phyloP scores from a whole-genome alignment of 2,329 filamentous ascomycete genomes.

The Ophiostoma perfectum region DNA sequence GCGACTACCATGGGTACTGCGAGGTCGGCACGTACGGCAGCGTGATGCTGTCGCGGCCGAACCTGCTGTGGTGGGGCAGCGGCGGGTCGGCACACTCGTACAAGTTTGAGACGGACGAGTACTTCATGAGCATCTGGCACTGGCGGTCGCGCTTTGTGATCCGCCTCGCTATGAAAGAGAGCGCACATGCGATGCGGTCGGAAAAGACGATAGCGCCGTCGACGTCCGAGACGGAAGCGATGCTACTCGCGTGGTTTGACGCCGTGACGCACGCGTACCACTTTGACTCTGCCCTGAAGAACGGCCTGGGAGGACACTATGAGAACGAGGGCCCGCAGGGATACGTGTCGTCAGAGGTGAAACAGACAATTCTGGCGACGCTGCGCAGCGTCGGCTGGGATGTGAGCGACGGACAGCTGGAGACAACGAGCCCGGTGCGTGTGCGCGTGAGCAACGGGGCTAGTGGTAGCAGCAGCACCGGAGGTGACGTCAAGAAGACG shows the following conservation, averaged over 20 bases:
- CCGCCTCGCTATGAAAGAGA: constrained; percentile 54
- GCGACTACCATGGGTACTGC: constrained; percentile 34
- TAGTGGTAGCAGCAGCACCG: background rate
- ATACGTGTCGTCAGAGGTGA: constrained; percentile 42
- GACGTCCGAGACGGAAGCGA: background rate
- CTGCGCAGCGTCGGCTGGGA: constrained; percentile 58
- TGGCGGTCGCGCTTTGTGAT: constrained; percentile 47
- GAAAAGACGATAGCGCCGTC: constrained; percentile 8
- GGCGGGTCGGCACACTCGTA: constrained; percentile 31
- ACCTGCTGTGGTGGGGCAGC: constrained; percentile 28
- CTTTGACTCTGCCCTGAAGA: constrained; percentile 36
- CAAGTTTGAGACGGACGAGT: constrained; percentile 42
- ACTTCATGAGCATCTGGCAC: constrained; percentile 56
- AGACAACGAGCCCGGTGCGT: constrained; percentile 53
- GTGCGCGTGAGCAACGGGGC: constrained; percentile 33
- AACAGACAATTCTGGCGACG: constrained; percentile 34
- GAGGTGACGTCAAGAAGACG: background rate
- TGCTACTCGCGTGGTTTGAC: constrained; percentile 37
- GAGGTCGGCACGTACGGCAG: constrained; percentile 40
- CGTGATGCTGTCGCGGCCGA: constrained; percentile 30
- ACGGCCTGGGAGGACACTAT: constrained; percentile 36
- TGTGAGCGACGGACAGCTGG: constrained; percentile 56
- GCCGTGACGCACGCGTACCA: constrained; percentile 40
- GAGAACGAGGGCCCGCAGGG: constrained; percentile 37
- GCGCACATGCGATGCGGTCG: constrained; percentile 32